Conservation (phyloP, 495 filamentous ascomycete genomes). For the Cudoniella acicularis region DNA sequence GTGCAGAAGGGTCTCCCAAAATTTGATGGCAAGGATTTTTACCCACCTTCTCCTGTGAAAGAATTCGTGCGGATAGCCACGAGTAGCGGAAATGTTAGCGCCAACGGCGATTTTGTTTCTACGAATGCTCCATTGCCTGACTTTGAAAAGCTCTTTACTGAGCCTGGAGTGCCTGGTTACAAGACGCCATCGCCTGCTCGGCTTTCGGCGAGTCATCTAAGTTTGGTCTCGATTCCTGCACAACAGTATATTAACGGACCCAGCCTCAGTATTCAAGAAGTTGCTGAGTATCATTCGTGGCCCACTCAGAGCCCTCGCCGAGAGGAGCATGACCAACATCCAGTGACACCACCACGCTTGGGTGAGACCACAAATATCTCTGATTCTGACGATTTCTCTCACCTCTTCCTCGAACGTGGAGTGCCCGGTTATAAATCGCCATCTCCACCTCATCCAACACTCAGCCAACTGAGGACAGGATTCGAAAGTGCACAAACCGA, state of each 20-base stretch:
- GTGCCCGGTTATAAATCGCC: conserved; percentile 5
- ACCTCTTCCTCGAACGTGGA: conserved; percentile 1
- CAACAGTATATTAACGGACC: not conserved
- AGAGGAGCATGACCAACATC: not conserved
- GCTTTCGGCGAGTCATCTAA: not conserved
- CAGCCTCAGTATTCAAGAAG: not conserved
- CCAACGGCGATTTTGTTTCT: not conserved
- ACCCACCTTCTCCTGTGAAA: conserved; percentile 47
- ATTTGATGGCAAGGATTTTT: conserved; percentile 55
- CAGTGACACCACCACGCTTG: too few species aligned
- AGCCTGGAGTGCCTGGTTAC: conserved; percentile 13
- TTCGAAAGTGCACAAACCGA: not conserved
- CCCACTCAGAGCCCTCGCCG: not conserved
- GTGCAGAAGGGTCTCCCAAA: conserved; percentile 45
- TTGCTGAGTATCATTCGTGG: not conserved
- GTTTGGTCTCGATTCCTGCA: not conserved
- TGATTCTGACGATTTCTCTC: conserved; percentile 5
- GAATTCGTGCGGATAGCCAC: conserved; percentile 1
- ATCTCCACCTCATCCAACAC: not conserved
- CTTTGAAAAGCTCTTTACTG: conserved; percentile 14
- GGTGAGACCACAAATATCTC: not conserved
- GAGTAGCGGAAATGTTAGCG: not conserved
- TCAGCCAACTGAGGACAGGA: not conserved
- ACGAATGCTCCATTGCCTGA: not conserved
- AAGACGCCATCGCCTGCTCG: conserved; percentile 11